A percentile compares a stretch with the other conserved stretches of the same genome.
Conservation (phyloP, 495 filamentous ascomycete genomes). For the Annulohypoxylon moriforme region DNA sequence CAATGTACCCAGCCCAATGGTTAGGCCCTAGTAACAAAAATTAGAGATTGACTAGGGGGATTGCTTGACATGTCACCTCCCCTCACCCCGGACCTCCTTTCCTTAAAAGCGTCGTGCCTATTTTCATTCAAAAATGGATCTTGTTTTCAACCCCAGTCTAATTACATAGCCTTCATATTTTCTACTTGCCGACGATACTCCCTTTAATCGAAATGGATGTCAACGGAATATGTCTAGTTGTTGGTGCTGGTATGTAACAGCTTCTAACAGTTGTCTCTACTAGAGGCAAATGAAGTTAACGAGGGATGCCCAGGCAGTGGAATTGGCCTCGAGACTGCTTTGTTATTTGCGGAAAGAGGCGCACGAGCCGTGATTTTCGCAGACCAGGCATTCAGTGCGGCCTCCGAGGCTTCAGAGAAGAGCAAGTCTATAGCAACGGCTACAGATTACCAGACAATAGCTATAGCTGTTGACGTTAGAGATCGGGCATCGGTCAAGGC, state of each 20-base stretch:
- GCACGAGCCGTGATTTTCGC: conserved; percentile 46
- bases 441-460: conserved; percentile 30
- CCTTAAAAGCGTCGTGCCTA: too few relatives aligned
- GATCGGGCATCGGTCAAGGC: conserved; percentile 41
- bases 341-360: conserved; percentile 51
- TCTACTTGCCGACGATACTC: background rate
- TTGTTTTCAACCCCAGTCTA: too few relatives aligned
- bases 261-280: background rate
- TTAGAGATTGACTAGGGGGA: too few relatives aligned
- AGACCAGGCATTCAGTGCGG: conserved; percentile 40
- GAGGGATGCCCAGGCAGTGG: conserved; percentile 34
- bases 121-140: too few relatives aligned
- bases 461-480: conserved; percentile 44
- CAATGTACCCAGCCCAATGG: too few relatives aligned
- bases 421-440: conserved; percentile 44
- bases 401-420: conserved; percentile 29
- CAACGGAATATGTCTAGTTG: conserved; percentile 28
- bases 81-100: too few relatives aligned
- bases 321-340: conserved; percentile 48
- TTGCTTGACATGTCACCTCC: too few relatives aligned
- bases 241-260: conserved; percentile 32
- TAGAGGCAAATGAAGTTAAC: background rate
- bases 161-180: too few relatives aligned
- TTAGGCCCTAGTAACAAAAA: too few relatives aligned
- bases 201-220: conserved; percentile 2